These are phyloP conservation scores for Perilla frutescens DNA, from an alignment of 257 asterid species.

Conservation along the genomic window DNA sequence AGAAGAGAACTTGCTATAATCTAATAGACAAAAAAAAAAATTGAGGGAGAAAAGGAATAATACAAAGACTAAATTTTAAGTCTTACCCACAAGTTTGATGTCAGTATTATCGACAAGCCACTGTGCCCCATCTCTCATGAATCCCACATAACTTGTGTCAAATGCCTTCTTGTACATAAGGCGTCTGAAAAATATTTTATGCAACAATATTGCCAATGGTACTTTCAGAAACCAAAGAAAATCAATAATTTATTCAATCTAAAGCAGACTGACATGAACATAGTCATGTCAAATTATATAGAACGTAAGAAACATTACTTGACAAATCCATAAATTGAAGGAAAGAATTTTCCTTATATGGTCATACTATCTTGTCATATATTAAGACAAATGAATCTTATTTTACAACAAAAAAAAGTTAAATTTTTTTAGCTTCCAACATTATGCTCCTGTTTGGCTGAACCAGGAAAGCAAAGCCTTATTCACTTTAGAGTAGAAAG, in stretches of 20 bases:
- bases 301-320: neutral
- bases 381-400: constrained; percentile 5
- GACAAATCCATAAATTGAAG: neutral
- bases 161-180: constrained; percentile 89
- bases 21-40: neutral
- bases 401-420: neutral
- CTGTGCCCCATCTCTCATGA: constrained; percentile 93
- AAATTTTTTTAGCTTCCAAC: neutral
- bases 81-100: constrained; percentile 90
- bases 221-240: neutral
- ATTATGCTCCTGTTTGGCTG: neutral
- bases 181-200: constrained; percentile 55
- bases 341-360: neutral
- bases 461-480: neutral
- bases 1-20: constrained; percentile 9
- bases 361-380: neutral
- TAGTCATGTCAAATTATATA: neutral
- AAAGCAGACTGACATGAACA: constrained; percentile 1
- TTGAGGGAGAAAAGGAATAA: neutral
- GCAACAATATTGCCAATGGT: neutral
- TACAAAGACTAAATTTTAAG: neutral
- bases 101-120: constrained; percentile 98
- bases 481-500: no score
- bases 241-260: neutral
- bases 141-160: constrained; percentile 89